Evolutionary conservation across 768 basidiomycete species (phyloP), one percentile per base, ranked within the genome.

Genomic region (Neoboletus brunneissimus): DNA sequence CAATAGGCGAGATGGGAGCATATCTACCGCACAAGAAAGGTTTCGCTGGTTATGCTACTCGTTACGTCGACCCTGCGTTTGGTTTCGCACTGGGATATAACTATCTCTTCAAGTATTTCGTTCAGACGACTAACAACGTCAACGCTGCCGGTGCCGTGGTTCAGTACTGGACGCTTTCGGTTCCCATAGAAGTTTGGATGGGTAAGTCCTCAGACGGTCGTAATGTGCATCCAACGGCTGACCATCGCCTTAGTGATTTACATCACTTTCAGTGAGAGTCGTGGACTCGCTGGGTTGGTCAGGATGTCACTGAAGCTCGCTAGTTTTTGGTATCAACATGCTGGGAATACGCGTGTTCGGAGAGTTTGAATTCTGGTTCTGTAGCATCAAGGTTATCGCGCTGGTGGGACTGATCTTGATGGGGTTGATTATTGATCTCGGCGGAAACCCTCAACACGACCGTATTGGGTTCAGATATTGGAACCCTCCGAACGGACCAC

Each of bases 21-120:
- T 74, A 76, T 63, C 67, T 81, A 40, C 82, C 82, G 16, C 82
- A 84, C 70, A 85, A 86, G 68, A 82, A 82, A 58, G 84, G 82
- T 3, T 78, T 74, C 58, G 62, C 70, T 51, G 84, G 83, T 2
- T 85, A 85, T 63, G 83, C 84, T 0, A 81, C 83, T 2, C 81
- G 86, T 47, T 85, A 85, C 62, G 81, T 82, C 22, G 86, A 87
- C 67, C 85, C 86, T 49, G 84, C 85, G 22, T 76, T 86, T 44
- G 85, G 83, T 38, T 87, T 88, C 66, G 85, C 82, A 16, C 63
- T 60, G 42, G 58, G 49, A 47, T 57, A 44, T 41, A 86, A 85
- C 66, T 85, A 86, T 64, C 71, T 86, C 42, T 65, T 80, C 56
- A 83, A 83, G 78, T 76, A 85, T 76, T 69, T 86, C 15, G 80